Conservation (phyloP, 2,329 filamentous ascomycete genomes). For the Coniochaeta hoffmannii region DNA sequence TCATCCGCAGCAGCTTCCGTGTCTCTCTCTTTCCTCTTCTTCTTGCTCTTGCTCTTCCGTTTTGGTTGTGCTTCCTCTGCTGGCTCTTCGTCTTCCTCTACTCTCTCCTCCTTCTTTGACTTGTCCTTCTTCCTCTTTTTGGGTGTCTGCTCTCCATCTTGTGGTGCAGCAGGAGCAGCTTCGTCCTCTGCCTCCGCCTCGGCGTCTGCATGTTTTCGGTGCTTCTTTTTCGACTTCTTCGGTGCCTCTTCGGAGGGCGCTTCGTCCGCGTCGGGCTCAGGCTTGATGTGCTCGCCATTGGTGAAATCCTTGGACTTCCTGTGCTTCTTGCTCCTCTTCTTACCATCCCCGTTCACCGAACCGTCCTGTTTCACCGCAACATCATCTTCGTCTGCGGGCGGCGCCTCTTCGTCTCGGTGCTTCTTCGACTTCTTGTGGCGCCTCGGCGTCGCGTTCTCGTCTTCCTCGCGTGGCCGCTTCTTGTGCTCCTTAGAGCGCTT, state of each 20-base stretch:
- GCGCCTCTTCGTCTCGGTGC: slow-evolving; percentile 2
- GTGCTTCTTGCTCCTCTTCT: slow-evolving; percentile 18
- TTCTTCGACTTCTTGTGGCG: slow-evolving; percentile 6
- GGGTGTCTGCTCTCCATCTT: slow-evolving; percentile 26
- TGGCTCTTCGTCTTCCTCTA: not conserved
- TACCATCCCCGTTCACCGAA: slow-evolving; percentile 8
- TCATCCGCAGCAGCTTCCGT: slow-evolving; percentile 5
- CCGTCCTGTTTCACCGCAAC: not conserved
- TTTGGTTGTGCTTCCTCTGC: slow-evolving; percentile 6
- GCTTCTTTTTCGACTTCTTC: slow-evolving; percentile 28
- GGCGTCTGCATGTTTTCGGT: slow-evolving; percentile 6
- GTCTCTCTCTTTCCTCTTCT: slow-evolving; percentile 4
- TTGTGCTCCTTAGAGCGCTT: slow-evolving; percentile 15
- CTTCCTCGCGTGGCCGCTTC: slow-evolving; percentile 7
- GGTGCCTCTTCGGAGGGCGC: not conserved
- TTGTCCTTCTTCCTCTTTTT: slow-evolving; percentile 26
- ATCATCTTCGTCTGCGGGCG: not conserved
- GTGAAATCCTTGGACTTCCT: slow-evolving; percentile 14
- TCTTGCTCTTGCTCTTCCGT: slow-evolving; percentile 20
- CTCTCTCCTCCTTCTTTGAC: slow-evolving; percentile 22
- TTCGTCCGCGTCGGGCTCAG: not conserved
- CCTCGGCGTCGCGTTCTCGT: slow-evolving; percentile 2
- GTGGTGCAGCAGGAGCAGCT: slow-evolving; percentile 11
- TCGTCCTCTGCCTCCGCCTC: slow-evolving; percentile 2
- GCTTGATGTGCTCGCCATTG: not conserved